Evolutionary conservation across 1,139 yeast species (phyloP).

Genomic region (Kluyveromyces sp.): DNA sequence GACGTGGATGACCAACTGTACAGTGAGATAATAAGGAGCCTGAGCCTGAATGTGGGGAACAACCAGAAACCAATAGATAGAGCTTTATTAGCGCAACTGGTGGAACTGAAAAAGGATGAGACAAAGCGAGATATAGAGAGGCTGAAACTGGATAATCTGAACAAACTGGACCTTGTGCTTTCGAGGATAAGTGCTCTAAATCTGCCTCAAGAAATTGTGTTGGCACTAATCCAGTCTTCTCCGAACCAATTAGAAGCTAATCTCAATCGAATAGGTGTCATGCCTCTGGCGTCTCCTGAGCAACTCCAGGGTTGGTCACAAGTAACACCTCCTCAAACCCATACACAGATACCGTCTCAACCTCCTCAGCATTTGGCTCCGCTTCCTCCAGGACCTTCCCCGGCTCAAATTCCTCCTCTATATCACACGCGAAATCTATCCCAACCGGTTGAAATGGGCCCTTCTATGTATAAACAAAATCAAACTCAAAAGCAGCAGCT

Average conservation of each 20-base stretch:
- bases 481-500: not conserved
- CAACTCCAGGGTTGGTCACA: constrained; percentile 1
- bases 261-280: not conserved
- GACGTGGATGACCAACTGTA: constrained; percentile 1
- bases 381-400: not conserved
- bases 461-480: not conserved
- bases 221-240: constrained; percentile 2
- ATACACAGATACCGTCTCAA: not conserved
- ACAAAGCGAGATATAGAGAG: not conserved
- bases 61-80: not conserved
- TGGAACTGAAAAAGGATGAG: constrained; percentile 2
- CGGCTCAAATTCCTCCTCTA: not conserved
- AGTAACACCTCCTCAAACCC: constrained; percentile 5
- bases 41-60: constrained; percentile 1
- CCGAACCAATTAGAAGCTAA: not conserved
- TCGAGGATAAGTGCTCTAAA: constrained; percentile 6
- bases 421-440: constrained; percentile 2
- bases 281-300: constrained; percentile 3
- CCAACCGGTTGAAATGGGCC: not conserved
- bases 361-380: not conserved
- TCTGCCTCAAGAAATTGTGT: constrained; percentile 7
- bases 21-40: constrained; percentile 1
- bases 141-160: constrained; percentile 8
- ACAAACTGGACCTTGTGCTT: constrained; percentile 6
- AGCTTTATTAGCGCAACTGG: not conserved